Conservation (phyloP, 2,329 filamentous ascomycete genomes). For the Decorospora gaudefroyi region DNA sequence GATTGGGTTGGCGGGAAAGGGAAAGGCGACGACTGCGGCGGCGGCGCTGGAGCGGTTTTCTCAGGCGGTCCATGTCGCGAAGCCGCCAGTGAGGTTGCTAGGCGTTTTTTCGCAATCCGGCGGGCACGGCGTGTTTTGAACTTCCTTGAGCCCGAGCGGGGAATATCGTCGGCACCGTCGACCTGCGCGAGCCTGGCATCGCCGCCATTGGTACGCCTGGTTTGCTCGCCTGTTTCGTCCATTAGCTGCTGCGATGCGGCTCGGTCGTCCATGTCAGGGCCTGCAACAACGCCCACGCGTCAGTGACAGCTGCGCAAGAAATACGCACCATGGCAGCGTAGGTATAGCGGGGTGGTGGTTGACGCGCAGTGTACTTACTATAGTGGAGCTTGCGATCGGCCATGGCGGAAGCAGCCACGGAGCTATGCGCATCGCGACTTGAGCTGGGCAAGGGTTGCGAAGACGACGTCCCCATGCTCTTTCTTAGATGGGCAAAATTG, state of each 20-base stretch:
- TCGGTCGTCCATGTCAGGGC: conserved; percentile 25
- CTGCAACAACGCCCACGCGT: conserved; percentile 15
- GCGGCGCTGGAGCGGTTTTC: background rate
- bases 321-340: background rate
- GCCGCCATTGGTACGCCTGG: conserved; percentile 1
- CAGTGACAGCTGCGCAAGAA: conserved; percentile 9
- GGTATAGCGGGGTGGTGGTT: background rate
- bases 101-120: background rate
- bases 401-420: conserved; percentile 11
- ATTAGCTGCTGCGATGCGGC: conserved; percentile 30
- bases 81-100: background rate
- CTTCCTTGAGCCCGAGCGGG: background rate
- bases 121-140: conserved; percentile 3
- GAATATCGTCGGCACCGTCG: background rate
- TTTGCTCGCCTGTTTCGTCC: conserved; percentile 16
- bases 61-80: background rate
- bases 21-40: conserved; percentile 9
- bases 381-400: conserved; percentile 15
- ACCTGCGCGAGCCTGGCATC: background rate
- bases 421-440: background rate
- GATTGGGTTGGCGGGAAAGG: conserved; percentile 10
- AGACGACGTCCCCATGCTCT: conserved; percentile 22
- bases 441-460: conserved; percentile 19
- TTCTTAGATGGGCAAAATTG: conserved; percentile 1
- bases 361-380: conserved; percentile 21